phyloP scores from a whole-genome alignment of 805 yeast species.

The Candida boleticola region DNA sequence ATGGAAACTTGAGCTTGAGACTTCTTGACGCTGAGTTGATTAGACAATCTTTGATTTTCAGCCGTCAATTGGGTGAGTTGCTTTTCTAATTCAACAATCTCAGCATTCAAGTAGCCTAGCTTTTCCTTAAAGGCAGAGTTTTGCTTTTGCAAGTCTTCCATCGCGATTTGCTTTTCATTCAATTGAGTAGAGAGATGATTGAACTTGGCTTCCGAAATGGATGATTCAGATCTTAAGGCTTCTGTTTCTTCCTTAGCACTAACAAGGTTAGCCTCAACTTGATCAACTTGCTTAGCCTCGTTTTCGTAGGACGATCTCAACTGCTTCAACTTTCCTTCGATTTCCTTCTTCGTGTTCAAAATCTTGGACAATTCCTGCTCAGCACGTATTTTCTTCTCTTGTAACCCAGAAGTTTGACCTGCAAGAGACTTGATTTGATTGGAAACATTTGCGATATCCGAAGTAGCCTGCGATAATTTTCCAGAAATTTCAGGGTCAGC shows the following conservation, averaged over 20 bases:
- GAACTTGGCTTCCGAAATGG: constrained; percentile 74
- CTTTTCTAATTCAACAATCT: constrained; percentile 55
- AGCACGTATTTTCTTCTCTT: constrained; percentile 69
- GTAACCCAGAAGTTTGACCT: constrained; percentile 66
- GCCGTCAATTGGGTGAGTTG: constrained; percentile 51
- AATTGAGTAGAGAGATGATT: constrained; percentile 68
- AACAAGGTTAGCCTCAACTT: constrained; percentile 63
- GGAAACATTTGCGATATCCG: constrained; percentile 83
- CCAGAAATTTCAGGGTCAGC: constrained; percentile 51
- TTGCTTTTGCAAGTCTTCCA: constrained; percentile 67
- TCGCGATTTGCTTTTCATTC: constrained; percentile 54
- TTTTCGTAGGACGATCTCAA: constrained; percentile 71
- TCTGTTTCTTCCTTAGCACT: constrained; percentile 66
- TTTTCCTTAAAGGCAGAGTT: constrained; percentile 66
- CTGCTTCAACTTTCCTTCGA: constrained; percentile 65
- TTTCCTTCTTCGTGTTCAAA: constrained; percentile 63
- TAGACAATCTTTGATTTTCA: constrained; percentile 60
- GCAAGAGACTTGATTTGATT: constrained; percentile 80
- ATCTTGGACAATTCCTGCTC: constrained; percentile 74
- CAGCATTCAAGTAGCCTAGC: constrained; percentile 64
- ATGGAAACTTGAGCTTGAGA: constrained; percentile 71
- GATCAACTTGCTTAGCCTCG: constrained; percentile 73
- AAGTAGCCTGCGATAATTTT: constrained; percentile 72
- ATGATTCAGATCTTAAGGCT: constrained; percentile 65
- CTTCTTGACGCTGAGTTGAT: constrained; percentile 60